Conservation (phyloP, 768 basidiomycete genomes). For the Leccinum variicolor region DNA sequence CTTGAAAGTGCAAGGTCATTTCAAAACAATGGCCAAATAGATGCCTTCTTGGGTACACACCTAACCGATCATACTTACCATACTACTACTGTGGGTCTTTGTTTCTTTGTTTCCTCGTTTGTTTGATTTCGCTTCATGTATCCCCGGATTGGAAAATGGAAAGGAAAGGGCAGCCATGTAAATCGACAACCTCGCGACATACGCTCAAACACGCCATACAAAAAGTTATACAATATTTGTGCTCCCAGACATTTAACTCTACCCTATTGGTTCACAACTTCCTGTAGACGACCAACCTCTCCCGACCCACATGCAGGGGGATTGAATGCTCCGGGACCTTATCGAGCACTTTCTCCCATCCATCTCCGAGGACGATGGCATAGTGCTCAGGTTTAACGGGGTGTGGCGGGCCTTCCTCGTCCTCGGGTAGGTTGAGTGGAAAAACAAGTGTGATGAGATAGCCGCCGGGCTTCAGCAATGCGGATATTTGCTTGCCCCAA, state of each 20-base stretch:
- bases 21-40: not conserved
- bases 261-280: not conserved
- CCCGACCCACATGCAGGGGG: conserved; percentile 42
- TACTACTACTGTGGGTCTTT: too few relatives aligned
- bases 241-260: not conserved
- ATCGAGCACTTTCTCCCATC: conserved; percentile 54
- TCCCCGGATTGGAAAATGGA: too few relatives aligned
- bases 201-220: too few relatives aligned
- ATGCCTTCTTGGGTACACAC: not conserved
- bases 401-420: conserved; percentile 60
- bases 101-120: too few relatives aligned
- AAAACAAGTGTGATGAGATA: conserved; percentile 58
- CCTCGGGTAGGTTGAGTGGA: conserved; percentile 46
- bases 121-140: too few relatives aligned
- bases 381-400: conserved; percentile 59
- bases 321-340: conserved; percentile 45
- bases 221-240: too few relatives aligned
- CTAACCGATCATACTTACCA: too few relatives aligned
- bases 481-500: conserved; percentile 58
- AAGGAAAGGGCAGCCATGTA: too few relatives aligned
- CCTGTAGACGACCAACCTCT: conserved; percentile 44
- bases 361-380: conserved; percentile 42
- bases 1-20: not conserved
- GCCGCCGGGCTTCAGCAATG: conserved; percentile 58
- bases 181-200: too few relatives aligned